phyloP scores from a whole-genome alignment of 2,329 filamentous ascomycete genomes.

The Fusarium tuaranense region DNA sequence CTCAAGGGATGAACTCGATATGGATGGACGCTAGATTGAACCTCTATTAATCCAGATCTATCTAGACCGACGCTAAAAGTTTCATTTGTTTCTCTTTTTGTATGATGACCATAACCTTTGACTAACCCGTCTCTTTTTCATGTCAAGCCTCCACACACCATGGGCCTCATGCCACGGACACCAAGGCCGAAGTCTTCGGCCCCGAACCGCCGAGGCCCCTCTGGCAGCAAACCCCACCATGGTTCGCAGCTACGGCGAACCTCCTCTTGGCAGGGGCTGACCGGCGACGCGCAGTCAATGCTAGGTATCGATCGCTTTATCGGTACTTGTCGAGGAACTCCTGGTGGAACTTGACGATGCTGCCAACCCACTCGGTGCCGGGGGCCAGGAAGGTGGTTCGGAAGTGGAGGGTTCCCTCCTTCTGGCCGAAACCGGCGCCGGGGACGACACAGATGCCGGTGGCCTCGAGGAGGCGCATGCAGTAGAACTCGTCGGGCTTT shows the following conservation, averaged over 20 bases:
- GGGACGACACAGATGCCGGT: conserved; percentile 96
- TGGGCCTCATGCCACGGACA: conserved; percentile 7
- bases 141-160: conserved; percentile 9
- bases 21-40: conserved; percentile 33
- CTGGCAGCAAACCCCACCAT: conserved; percentile 11
- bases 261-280: neutral
- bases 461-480: conserved; percentile 87
- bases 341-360: conserved; percentile 90
- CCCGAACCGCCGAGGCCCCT: conserved; percentile 18
- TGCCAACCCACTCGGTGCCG: conserved; percentile 92
- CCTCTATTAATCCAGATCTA: conserved; percentile 30
- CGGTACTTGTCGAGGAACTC: conserved; percentile 88
- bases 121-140: conserved; percentile 2
- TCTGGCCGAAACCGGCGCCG: conserved; percentile 94
- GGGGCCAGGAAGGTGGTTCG: conserved; percentile 96
- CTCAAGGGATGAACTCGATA: conserved; percentile 2
- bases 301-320: conserved; percentile 47
- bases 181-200: conserved; percentile 12
- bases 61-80: conserved; percentile 30
- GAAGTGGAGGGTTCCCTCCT: conserved; percentile 91
- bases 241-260: conserved; percentile 7
- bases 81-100: conserved; percentile 9
- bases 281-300: neutral
- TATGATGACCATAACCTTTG: neutral
- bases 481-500: conserved; percentile 92